These are phyloP conservation scores for Verticillium longisporum DNA, from an alignment of 2,329 filamentous ascomycete species.

Conservation along the genomic window DNA sequence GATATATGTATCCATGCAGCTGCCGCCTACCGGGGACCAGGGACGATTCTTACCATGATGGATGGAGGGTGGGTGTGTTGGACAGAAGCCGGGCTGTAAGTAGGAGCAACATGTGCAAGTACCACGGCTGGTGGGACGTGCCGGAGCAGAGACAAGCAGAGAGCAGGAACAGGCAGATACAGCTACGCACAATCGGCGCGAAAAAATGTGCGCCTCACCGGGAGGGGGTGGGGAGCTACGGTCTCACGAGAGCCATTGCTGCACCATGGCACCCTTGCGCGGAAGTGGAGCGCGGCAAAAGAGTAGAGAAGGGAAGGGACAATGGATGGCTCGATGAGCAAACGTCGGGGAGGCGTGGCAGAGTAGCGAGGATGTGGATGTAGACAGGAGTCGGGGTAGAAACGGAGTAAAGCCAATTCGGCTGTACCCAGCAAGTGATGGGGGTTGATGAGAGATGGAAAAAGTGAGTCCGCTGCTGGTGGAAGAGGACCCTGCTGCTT, in stretches of 20 bases:
- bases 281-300: conserved; percentile 11
- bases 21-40: conserved; percentile 30
- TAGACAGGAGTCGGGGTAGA: conserved; percentile 11
- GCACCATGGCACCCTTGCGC: conserved; percentile 14
- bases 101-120: conserved; percentile 25
- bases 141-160: conserved; percentile 18
- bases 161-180: conserved; percentile 10
- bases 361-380: not conserved
- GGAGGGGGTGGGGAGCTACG: conserved; percentile 13
- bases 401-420: not conserved
- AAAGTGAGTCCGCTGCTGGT: not conserved
- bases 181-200: conserved; percentile 14
- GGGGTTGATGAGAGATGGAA: conserved; percentile 8
- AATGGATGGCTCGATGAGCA: conserved; percentile 9
- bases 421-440: not conserved
- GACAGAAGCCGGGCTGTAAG: conserved; percentile 23
- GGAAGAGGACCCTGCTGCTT: not conserved
- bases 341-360: conserved; percentile 3
- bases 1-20: conserved; percentile 36
- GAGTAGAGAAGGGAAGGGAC: conserved; percentile 9
- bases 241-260: conserved; percentile 26
- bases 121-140: conserved; percentile 28
- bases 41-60: conserved; percentile 42
- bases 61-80: conserved; percentile 31
- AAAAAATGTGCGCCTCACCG: conserved; percentile 12